Conservation (phyloP, 2,329 filamentous ascomycete species). For the Colletotrichum camelliae region DNA sequence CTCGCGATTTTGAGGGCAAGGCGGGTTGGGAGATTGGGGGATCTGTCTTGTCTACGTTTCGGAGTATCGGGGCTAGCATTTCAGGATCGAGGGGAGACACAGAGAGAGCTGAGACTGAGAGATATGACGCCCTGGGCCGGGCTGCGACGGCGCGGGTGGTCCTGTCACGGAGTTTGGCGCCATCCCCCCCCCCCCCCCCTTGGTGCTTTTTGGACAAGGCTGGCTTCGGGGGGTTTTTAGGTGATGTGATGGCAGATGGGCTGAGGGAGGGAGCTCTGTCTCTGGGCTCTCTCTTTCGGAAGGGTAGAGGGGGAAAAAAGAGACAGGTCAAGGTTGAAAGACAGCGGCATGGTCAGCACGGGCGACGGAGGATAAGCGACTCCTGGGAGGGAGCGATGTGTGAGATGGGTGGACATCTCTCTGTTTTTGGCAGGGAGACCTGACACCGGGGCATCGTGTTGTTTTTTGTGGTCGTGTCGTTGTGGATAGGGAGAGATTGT, state of each 20-base stretch:
- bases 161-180: slow-evolving; percentile 1
- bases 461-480: neutral
- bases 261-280: neutral
- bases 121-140: neutral
- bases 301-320: neutral
- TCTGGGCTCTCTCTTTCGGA: neutral
- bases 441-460: neutral
- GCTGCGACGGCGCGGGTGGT: neutral
- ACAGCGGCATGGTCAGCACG: neutral
- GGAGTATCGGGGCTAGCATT: slow-evolving; percentile 1
- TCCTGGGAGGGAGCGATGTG: neutral
- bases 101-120: neutral
- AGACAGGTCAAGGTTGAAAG: neutral
- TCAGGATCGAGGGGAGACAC: neutral
- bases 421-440: neutral
- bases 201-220: neutral
- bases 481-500: neutral
- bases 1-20: neutral
- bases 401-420: neutral
- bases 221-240: neutral
- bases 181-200: neutral
- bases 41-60: slow-evolving; percentile 4
- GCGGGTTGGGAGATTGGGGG: neutral
- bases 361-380: neutral
- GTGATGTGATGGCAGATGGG: neutral